These are phyloP conservation scores for Clonostachys byssicola DNA, from an alignment of 2,329 filamentous ascomycete species.

Conservation along the genomic window DNA sequence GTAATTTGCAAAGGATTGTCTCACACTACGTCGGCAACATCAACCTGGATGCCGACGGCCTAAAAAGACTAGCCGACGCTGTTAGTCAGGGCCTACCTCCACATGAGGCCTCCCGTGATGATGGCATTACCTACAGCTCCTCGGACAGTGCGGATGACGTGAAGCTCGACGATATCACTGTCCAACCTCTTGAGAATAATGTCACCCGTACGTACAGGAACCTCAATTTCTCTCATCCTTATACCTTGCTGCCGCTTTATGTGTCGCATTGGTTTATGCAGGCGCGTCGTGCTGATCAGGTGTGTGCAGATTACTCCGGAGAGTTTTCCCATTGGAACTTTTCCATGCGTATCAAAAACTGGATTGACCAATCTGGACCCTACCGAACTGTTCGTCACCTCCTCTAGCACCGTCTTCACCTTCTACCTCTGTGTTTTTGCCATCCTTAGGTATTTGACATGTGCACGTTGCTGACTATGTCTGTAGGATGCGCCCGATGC, in stretches of 20 bases:
- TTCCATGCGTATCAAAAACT: slow-evolving; percentile 44
- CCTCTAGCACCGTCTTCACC: not conserved
- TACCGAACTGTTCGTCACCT: not conserved
- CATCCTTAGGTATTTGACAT: not conserved
- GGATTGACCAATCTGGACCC: slow-evolving; percentile 30
- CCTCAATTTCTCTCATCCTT: too few species aligned
- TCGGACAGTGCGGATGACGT: slow-evolving; percentile 4
- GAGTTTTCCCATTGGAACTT: slow-evolving; percentile 51
- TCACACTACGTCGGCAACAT: slow-evolving; percentile 37
- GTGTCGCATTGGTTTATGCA: not conserved
- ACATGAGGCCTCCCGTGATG: slow-evolving; percentile 1
- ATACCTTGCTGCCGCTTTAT: not conserved
- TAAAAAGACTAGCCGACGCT: slow-evolving; percentile 35
- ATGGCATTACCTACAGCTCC: slow-evolving; percentile 3
- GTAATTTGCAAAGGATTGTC: slow-evolving; percentile 42
- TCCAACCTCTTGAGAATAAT: slow-evolving; percentile 33
- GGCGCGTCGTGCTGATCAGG: not conserved
- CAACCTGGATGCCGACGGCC: slow-evolving; percentile 5
- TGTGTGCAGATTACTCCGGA: slow-evolving; percentile 38
- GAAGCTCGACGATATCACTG: slow-evolving; percentile 28
- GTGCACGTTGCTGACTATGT: too few species aligned
- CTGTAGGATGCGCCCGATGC: slow-evolving; percentile 8
- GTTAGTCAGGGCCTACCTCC: slow-evolving; percentile 22
- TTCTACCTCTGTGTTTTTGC: not conserved
- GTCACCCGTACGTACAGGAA: slow-evolving; percentile 26